Evolutionary conservation across 345 rosid species (phyloP).

Genomic region (Boechera retrofracta): DNA sequence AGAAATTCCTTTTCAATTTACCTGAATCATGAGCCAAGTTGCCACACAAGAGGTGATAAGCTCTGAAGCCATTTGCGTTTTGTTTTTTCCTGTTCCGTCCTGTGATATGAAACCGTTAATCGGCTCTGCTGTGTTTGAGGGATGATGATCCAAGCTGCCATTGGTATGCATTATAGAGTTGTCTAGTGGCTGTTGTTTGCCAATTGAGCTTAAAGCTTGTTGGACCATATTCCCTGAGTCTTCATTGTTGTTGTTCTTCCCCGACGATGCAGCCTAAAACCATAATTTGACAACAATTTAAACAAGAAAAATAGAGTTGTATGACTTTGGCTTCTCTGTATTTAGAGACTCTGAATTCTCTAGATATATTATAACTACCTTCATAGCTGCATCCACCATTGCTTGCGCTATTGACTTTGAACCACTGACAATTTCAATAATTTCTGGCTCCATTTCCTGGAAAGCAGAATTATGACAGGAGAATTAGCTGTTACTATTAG

Average conservation of each 20-base stretch:
- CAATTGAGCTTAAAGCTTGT: slow-evolving; percentile 60
- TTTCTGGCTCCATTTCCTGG: slow-evolving; percentile 69
- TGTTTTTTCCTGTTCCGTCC: slow-evolving; percentile 44
- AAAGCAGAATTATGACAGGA: slow-evolving; percentile 41
- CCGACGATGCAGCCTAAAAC: slow-evolving; percentile 68
- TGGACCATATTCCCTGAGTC: slow-evolving; percentile 60
- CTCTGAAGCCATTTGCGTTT: slow-evolving; percentile 63
- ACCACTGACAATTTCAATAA: slow-evolving; percentile 60
- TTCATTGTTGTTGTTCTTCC: slow-evolving; percentile 55
- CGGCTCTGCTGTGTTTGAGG: slow-evolving; percentile 43
- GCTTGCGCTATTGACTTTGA: slow-evolving; percentile 71
- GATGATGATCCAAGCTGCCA: slow-evolving; percentile 39
- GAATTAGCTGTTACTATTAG: slow-evolving; percentile 27
- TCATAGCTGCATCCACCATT: slow-evolving; percentile 88
- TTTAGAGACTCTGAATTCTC: background rate
- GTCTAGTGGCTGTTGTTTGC: slow-evolving; percentile 47
- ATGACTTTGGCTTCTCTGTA: slow-evolving; percentile 16
- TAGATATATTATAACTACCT: slow-evolving; percentile 55
- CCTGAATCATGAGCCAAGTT: slow-evolving; percentile 87
- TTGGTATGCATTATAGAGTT: slow-evolving; percentile 28
- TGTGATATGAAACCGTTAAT: slow-evolving; percentile 41
- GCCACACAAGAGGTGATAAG: slow-evolving; percentile 86
- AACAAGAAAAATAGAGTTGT: background rate
- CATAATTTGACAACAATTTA: slow-evolving; percentile 12
- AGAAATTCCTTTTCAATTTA: slow-evolving; percentile 35